Conservation (phyloP, 2,329 filamentous ascomycete genomes). For the Aspergillus japonicus region DNA sequence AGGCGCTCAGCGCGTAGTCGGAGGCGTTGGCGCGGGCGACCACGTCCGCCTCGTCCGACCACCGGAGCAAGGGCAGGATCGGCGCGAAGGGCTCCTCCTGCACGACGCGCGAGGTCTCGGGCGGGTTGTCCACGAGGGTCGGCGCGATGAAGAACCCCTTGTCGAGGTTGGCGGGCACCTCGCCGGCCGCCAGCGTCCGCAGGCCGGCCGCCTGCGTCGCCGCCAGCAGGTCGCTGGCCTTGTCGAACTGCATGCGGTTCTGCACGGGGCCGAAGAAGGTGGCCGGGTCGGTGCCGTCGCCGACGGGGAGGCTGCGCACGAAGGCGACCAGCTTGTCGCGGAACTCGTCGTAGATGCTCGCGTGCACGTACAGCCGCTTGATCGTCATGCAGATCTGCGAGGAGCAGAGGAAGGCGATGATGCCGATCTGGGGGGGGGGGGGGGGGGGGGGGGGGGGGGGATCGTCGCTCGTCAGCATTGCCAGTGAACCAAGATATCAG, state of each 20-base stretch:
- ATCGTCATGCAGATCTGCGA: slow-evolving; percentile 57
- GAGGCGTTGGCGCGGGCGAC: slow-evolving; percentile 55
- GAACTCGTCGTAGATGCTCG: slow-evolving; percentile 59
- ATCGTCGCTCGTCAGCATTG: too few species aligned
- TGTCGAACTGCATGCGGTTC: slow-evolving; percentile 65
- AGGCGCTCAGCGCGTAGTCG: slow-evolving; percentile 56
- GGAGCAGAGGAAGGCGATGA: slow-evolving; percentile 53
- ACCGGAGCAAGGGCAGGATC: slow-evolving; percentile 62
- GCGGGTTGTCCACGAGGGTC: slow-evolving; percentile 59
- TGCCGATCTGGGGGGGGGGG: slow-evolving; percentile 47
- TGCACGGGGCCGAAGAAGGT: slow-evolving; percentile 60
- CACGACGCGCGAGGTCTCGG: slow-evolving; percentile 56
- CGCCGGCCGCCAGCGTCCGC: slow-evolving; percentile 53
- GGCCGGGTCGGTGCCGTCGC: slow-evolving; percentile 41
- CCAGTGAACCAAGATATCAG: too few species aligned
- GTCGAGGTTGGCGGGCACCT: slow-evolving; percentile 46
- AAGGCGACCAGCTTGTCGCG: slow-evolving; percentile 47
- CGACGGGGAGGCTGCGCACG: slow-evolving; percentile 44
- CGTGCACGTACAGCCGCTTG: slow-evolving; percentile 63
- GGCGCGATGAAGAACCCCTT: slow-evolving; percentile 55
- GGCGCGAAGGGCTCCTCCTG: slow-evolving; percentile 64
- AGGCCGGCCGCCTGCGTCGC: slow-evolving; percentile 56
- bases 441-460: too few species aligned
- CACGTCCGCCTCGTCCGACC: slow-evolving; percentile 61
- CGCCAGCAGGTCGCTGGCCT: slow-evolving; percentile 56